Evolutionary conservation across 176 grass and related monocot species (phyloP), one percentile per base, ranked within the genome.

Genomic region (Oryza punctata): DNA sequence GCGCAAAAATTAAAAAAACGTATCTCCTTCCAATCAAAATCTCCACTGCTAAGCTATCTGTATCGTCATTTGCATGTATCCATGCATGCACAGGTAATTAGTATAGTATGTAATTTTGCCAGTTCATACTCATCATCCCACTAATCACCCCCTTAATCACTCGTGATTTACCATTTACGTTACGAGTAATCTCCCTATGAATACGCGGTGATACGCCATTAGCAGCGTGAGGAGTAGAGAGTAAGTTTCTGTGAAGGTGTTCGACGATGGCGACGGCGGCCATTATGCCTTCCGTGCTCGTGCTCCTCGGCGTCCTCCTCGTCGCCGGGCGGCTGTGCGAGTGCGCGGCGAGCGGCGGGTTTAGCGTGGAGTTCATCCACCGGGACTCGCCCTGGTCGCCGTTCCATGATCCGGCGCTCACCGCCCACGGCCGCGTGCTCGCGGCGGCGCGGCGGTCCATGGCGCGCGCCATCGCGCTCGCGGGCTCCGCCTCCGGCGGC

Each of bases 331-430:
- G 29, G 7, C 37, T 71, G 23, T 71, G 63, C 28, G 38, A 1
- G n/a, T 57, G 52, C 46, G 23, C 27, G 21, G 11, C 59, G 50
- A 4, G 5, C 21, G 52, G 24, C 10, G 90, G 85, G 18, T 89
- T 96, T 41, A 91, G 84, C 19, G 72, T 86, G 16, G 88, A 96
- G 81, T 67, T 96, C 66, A 91, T 96, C 72, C 94, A 93, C 72
- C 79, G 91, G 7, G 86, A 96, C 81, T 90, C 87, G 5, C 9
- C 63, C 3, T 63, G 67, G 69, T 96, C 94, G 65, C 94, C 91
- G 46, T 76, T 74, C 26, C 87, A 85, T 41, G 73, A 90, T 30
- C 85, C 90, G 25, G n/a, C 79, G 29, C 35, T 80, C 52, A 67
- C 86, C 40, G 3, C 30, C 2, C 60, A 73, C 47, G 91, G 21